These are phyloP conservation scores for Jatropha multifida DNA, from an alignment of 441 rosid genomes.

Conservation along the genomic window DNA sequence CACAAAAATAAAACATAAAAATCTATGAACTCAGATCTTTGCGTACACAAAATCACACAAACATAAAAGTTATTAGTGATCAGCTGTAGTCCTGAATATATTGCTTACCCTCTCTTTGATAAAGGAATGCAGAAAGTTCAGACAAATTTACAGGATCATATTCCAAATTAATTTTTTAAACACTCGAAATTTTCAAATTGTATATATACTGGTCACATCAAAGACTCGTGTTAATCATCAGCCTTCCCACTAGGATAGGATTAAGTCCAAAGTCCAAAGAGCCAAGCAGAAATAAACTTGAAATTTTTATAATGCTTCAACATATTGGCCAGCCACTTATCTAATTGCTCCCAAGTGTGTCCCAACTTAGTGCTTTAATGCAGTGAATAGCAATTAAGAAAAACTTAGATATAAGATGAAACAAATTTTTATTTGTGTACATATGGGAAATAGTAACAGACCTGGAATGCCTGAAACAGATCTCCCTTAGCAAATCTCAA, in stretches of 20 bases:
- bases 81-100: neutral
- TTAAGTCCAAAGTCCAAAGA: neutral
- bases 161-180: neutral
- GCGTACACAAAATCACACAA: neutral
- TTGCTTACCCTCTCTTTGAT: neutral
- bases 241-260: neutral
- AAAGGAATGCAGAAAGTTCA: neutral
- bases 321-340: neutral
- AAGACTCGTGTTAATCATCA: neutral
- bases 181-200: neutral
- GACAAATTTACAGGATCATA: neutral
- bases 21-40: no score
- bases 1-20: neutral
- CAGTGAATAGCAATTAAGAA: neutral
- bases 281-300: neutral
- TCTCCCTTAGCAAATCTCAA: constrained; percentile 93
- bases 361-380: neutral
- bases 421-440: neutral
- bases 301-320: neutral
- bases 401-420: neutral
- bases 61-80: neutral
- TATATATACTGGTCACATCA: neutral
- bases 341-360: neutral
- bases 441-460: constrained; percentile 5
- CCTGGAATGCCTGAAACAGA: constrained; percentile 92